phyloP scores from a whole-genome alignment of 768 basidiomycete species.

The Exidia glandulosa region DNA sequence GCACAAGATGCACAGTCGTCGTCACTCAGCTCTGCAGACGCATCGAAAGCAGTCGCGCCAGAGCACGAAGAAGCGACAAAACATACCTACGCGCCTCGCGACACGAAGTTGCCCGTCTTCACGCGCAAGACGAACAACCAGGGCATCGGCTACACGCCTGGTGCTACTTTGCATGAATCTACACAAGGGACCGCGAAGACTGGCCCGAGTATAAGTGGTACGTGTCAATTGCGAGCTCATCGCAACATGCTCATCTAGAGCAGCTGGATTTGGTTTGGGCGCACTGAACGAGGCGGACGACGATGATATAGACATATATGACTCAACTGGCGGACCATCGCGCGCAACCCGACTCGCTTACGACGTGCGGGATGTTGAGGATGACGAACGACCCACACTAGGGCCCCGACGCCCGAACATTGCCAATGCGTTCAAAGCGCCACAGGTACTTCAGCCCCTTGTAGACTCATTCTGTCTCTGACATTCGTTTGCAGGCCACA shows the following conservation, averaged over 20 bases:
- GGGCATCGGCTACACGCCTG: slow-evolving; percentile 74
- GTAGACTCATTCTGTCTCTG: no score
- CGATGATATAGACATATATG: slow-evolving; percentile 82
- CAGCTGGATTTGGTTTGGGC: slow-evolving; percentile 81
- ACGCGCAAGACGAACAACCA: slow-evolving; percentile 64
- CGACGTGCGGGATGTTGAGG: slow-evolving; percentile 51
- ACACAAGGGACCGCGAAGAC: slow-evolving; percentile 7
- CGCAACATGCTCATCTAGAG: neutral
- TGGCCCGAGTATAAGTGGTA: slow-evolving; percentile 53
- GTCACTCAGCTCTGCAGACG: slow-evolving; percentile 20
- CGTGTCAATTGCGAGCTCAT: slow-evolving; percentile 6
- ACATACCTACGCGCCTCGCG: slow-evolving; percentile 77
- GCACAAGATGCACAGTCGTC: slow-evolving; percentile 51
- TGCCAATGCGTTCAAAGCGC: neutral
- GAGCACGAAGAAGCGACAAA: slow-evolving; percentile 76
- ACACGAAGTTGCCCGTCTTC: slow-evolving; percentile 53
- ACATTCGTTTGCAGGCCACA: neutral
- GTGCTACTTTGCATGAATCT: slow-evolving; percentile 48
- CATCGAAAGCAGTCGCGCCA: slow-evolving; percentile 24
- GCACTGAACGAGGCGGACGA: slow-evolving; percentile 91
- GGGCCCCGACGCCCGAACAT: neutral
- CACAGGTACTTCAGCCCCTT: no score
- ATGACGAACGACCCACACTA: slow-evolving; percentile 29
- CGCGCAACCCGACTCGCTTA: slow-evolving; percentile 47
- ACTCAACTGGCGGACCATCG: slow-evolving; percentile 24